Evolutionary conservation across 192 early-diverging fungal species (phyloP), one percentile per base, ranked within the genome.

Genomic region (Obelidium mucronatum): DNA sequence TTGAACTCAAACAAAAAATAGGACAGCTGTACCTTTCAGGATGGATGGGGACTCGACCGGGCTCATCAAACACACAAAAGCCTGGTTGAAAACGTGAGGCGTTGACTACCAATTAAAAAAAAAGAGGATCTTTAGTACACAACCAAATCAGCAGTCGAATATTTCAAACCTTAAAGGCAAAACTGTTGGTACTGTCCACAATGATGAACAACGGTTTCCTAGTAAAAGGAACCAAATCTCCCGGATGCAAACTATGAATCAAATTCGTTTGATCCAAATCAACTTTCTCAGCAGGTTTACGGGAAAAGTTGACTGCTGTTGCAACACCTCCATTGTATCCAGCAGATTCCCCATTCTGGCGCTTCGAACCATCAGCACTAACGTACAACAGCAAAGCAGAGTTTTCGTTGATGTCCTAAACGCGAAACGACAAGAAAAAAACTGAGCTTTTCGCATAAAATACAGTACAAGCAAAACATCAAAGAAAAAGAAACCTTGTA

Each of bases 181-280:
- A 76, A 26, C 93, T 94, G 79, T 96, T 94, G 69, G 88, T 91
- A 83, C 96, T 97, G 75, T 99, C 97, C 22, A 99, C 88, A 63
- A 99, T 88, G 26, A 98, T 78, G 73, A 98, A 98, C 73, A 99
- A 83, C 4, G 97, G 94, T 67, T 98, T 97, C 60, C 97, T 86
- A 48, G 96, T 96, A 67, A 96, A 98, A 0, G 97, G 97, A 11
- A 97, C 77, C 35, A 99, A 84, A 73, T 99, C 97, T 2, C 87
- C 86, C 2, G 97, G 96, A 71, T 96, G 94, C 24, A 98, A 82
- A 28, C 93, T 92, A 79, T 96, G 92, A 73, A 88, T 82, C 31
- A 94, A 78, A 51, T 85, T 82, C 76, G 77, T 52, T 79, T 82
- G 48, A 65, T 84, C 81, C 39, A 79, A 15, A 75, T 91, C 78